These are phyloP conservation scores for Areca catechu DNA, from an alignment of 176 grass and related monocot species.

Conservation along the genomic window DNA sequence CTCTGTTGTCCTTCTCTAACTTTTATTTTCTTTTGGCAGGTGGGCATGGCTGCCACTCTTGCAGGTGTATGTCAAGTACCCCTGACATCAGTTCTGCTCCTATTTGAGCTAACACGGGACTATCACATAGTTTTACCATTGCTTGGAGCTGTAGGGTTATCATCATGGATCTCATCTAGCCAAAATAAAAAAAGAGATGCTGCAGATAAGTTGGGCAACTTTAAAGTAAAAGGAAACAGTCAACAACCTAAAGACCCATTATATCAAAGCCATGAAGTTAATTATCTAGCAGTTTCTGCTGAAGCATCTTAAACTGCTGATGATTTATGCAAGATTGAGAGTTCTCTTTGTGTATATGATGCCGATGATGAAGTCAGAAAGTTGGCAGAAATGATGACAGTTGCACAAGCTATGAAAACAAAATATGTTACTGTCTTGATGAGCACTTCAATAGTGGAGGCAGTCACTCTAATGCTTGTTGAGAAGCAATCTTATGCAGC, in stretches of 20 bases:
- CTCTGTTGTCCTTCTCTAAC: background rate
- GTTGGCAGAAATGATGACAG: slow-evolving; percentile 42
- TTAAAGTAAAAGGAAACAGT: slow-evolving; percentile 18
- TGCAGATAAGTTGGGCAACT: slow-evolving; percentile 17
- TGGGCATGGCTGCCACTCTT: slow-evolving; percentile 93
- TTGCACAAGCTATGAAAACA: slow-evolving; percentile 69
- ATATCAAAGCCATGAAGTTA: slow-evolving; percentile 14
- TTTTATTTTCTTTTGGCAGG: slow-evolving; percentile 40
- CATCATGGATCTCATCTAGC: slow-evolving; percentile 81
- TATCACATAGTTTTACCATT: slow-evolving; percentile 93
- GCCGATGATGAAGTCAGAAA: slow-evolving; percentile 12
- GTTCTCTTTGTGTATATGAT: slow-evolving; percentile 64
- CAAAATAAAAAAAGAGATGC: slow-evolving; percentile 51
- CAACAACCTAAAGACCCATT: slow-evolving; percentile 2
- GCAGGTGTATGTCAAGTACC: slow-evolving; percentile 93
- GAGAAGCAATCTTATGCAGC: slow-evolving; percentile 62
- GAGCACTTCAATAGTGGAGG: slow-evolving; percentile 42
- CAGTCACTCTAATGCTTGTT: slow-evolving; percentile 52
- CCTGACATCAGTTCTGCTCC: slow-evolving; percentile 77
- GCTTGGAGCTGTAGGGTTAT: slow-evolving; percentile 88
- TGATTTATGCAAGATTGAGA: slow-evolving; percentile 69
- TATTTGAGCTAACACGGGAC: slow-evolving; percentile 94
- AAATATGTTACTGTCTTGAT: slow-evolving; percentile 50
- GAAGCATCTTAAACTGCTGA: slow-evolving; percentile 29
- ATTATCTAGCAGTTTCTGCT: slow-evolving; percentile 9